Evolutionary conservation across 805 yeast species (phyloP).

Genomic region (Danielia oregonensis): DNA sequence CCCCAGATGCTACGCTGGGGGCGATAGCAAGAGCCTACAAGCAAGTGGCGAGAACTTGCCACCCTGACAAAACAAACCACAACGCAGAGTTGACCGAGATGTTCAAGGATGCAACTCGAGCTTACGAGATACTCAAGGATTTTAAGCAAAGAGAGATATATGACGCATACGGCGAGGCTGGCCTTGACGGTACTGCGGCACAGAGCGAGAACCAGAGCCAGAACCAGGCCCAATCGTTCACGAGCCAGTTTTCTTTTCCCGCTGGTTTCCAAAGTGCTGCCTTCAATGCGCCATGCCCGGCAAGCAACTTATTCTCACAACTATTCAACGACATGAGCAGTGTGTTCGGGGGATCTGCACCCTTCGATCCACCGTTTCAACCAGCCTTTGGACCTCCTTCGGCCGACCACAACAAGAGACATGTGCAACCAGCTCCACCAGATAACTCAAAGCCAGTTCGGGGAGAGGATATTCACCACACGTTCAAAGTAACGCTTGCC

Average conservation of each 20-base stretch:
- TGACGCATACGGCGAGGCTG: constrained; percentile 50
- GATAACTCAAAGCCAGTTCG: constrained; percentile 2
- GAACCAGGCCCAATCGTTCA: constrained; percentile 1
- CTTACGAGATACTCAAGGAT: constrained; percentile 62
- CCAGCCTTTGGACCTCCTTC: not conserved
- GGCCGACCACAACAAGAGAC: not conserved
- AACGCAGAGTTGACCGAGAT: constrained; percentile 46
- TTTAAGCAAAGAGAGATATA: constrained; percentile 42
- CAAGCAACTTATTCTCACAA: constrained; percentile 33
- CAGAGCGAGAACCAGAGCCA: constrained; percentile 3
- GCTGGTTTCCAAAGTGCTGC: constrained; percentile 8
- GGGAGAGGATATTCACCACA: constrained; percentile 50
- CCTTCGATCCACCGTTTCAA: constrained; percentile 1
- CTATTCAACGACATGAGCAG: constrained; percentile 33
- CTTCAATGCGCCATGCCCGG: constrained; percentile 6
- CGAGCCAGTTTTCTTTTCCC: constrained; percentile 4
- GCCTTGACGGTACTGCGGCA: constrained; percentile 29
- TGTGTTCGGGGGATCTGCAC: constrained; percentile 15
- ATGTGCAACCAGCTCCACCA: constrained; percentile 8
- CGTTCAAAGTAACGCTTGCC: constrained; percentile 46
- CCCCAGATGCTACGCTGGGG: constrained; percentile 29
- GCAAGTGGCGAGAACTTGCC: constrained; percentile 46
- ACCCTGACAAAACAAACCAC: constrained; percentile 62
- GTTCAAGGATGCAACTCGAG: constrained; percentile 61
- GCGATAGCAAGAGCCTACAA: constrained; percentile 41